A percentile compares a stretch with the other conserved stretches of the same genome.
Conservation (phyloP, 352 stramenopile genomes). For the Phytopythium mirpurense region DNA sequence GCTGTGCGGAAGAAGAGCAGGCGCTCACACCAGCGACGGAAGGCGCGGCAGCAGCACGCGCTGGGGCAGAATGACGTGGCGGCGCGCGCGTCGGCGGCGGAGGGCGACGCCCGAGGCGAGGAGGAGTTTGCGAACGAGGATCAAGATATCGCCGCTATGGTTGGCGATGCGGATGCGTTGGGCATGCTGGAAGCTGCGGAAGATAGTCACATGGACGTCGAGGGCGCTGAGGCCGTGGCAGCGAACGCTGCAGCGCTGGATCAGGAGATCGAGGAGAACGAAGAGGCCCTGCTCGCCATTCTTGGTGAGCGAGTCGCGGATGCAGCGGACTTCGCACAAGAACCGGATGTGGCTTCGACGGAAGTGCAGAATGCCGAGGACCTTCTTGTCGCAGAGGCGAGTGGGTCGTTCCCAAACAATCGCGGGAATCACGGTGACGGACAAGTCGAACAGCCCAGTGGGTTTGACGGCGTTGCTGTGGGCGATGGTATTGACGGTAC, state of each 20-base stretch:
- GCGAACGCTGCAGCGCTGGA: slow-evolving; percentile 14
- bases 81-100: background rate
- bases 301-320: slow-evolving; percentile 13
- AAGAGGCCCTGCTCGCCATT: slow-evolving; percentile 51
- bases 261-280: slow-evolving; percentile 48
- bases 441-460: background rate
- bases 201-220: slow-evolving; percentile 1
- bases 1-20: slow-evolving; percentile 8
- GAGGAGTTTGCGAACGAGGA: background rate
- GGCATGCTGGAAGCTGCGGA: slow-evolving; percentile 6
- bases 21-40: background rate
- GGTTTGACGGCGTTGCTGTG: background rate
- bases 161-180: background rate
- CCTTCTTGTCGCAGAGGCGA: slow-evolving; percentile 19
- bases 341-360: background rate
- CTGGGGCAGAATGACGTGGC: background rate
- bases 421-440: slow-evolving; percentile 5
- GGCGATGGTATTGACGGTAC: background rate
- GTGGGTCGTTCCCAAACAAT: slow-evolving; percentile 15
- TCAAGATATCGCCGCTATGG: background rate
- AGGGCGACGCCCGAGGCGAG: background rate
- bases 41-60: background rate
- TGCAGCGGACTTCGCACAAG: background rate
- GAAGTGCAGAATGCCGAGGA: slow-evolving; percentile 6
- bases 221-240: slow-evolving; percentile 12